A percentile compares a stretch with the other conserved stretches of the same genome.
phyloP scores from a whole-genome alignment of 192 early-diverging fungal species.

The Entophlyctis luteolus region DNA sequence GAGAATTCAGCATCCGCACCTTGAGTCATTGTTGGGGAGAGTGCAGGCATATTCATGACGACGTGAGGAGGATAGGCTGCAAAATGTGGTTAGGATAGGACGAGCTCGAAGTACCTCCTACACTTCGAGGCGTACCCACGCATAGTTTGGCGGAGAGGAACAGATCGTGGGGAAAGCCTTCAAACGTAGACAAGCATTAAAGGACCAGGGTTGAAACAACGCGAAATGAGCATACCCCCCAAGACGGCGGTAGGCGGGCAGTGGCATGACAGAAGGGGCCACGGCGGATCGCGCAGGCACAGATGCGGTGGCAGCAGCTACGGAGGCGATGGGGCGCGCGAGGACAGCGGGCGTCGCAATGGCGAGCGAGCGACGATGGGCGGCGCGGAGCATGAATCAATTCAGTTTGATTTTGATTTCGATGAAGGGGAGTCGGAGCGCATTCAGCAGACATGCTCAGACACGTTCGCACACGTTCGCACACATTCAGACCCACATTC shows the following conservation, averaged over 20 bases:
- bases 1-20: constrained; percentile 43
- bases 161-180: background rate
- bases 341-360: background rate
- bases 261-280: background rate
- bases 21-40: constrained; percentile 98
- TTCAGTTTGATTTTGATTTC: background rate
- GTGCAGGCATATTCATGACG: constrained; percentile 90
- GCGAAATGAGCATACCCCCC: background rate
- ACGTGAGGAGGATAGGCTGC: constrained; percentile 70
- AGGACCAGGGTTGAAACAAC: background rate
- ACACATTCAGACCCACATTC: no score
- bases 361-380: background rate
- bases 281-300: background rate
- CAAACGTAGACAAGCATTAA: background rate
- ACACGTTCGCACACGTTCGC: background rate
- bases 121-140: constrained; percentile 6
- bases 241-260: background rate
- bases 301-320: background rate
- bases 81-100: background rate
- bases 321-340: background rate
- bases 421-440: background rate
- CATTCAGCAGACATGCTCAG: background rate
- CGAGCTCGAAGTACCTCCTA: background rate
- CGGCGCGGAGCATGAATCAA: background rate
- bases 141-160: background rate